Evolutionary conservation across 1,284 basidiomycete species (phyloP).

Genomic region (Marasmius fiardii): DNA sequence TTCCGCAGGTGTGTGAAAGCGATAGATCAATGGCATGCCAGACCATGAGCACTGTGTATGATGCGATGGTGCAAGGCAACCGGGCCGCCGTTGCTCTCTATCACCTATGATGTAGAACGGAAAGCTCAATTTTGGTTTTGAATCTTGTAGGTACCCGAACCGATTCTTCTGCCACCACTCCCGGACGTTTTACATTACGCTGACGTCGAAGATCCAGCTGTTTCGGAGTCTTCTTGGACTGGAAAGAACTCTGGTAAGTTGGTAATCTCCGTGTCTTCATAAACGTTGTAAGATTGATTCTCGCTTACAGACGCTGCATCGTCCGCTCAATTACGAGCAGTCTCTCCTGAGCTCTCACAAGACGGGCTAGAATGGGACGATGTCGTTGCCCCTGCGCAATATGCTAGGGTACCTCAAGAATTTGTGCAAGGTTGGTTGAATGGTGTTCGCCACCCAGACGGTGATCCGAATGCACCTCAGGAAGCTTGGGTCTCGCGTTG

Average conservation of each 20-base stretch:
- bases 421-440: background rate
- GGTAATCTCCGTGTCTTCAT: constrained; percentile 2
- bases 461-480: background rate
- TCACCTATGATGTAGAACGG: constrained; percentile 18
- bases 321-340: constrained; percentile 25
- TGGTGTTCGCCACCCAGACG: background rate
- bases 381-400: background rate
- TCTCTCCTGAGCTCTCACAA: constrained; percentile 21
- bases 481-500: background rate
- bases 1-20: constrained; percentile 41
- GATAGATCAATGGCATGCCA: constrained; percentile 25
- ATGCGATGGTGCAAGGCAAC: constrained; percentile 32
- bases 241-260: constrained; percentile 38
- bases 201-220: constrained; percentile 26
- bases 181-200: constrained; percentile 19
- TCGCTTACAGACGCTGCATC: constrained; percentile 25
- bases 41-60: constrained; percentile 38
- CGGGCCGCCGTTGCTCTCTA: constrained; percentile 31
- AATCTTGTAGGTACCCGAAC: constrained; percentile 44
- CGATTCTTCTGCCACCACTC: constrained; percentile 29
- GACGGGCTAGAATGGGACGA: constrained; percentile 18
- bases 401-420: background rate
- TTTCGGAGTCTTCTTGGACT: constrained; percentile 47
- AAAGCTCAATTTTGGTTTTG: constrained; percentile 14
- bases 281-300: background rate